phyloP scores from a whole-genome alignment of 2,329 filamentous ascomycete genomes.

The Sarocladium strictum region DNA sequence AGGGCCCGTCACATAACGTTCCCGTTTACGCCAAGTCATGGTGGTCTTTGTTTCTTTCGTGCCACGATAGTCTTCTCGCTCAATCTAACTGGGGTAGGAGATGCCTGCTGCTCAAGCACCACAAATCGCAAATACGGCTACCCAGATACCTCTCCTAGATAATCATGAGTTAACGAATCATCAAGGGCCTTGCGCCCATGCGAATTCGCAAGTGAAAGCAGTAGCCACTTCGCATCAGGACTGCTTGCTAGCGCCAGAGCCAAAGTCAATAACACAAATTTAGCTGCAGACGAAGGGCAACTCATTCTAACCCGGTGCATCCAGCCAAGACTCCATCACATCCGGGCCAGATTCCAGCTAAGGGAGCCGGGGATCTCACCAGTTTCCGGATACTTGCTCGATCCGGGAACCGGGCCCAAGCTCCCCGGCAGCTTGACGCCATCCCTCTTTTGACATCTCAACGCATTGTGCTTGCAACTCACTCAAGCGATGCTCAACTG shows the following conservation, averaged over 20 bases:
- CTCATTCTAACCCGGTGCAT: background rate
- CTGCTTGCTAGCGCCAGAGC: background rate
- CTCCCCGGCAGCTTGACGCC: slow-evolving; percentile 4
- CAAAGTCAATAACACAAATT: background rate
- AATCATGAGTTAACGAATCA: background rate
- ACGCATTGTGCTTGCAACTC: background rate
- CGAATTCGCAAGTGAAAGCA: background rate
- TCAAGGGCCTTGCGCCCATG: background rate
- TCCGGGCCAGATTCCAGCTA: background rate
- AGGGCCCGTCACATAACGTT: background rate
- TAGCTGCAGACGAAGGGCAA: background rate
- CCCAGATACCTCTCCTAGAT: background rate
- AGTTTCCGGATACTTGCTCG: slow-evolving; percentile 1
- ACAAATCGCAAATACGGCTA: background rate
- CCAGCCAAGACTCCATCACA: background rate
- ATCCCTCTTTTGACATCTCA: background rate
- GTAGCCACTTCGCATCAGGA: background rate
- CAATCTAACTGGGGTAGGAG: background rate
- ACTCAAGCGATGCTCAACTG: background rate
- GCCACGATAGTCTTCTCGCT: background rate
- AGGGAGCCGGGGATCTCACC: background rate
- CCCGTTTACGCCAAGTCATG: slow-evolving; percentile 6
- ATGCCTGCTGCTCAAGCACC: background rate
- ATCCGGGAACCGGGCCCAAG: slow-evolving; percentile 8
- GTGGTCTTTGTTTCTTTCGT: slow-evolving; percentile 1